These are phyloP conservation scores for Penicillium angulare DNA, from an alignment of 495 filamentous ascomycete species.

Conservation along the genomic window DNA sequence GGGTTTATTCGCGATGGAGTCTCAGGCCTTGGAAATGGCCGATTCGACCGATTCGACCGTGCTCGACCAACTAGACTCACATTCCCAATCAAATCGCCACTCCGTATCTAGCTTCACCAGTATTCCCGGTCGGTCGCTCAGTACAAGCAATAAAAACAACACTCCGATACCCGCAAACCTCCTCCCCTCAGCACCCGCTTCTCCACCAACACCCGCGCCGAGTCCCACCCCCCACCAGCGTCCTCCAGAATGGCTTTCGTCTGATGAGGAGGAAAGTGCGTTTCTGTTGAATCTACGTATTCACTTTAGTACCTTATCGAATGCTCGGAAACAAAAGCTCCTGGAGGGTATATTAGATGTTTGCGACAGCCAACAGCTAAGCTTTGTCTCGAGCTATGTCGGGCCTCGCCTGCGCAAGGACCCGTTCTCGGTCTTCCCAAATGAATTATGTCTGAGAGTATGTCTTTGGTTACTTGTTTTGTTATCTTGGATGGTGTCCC, in stretches of 20 bases:
- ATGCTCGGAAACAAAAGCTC: conserved; percentile 58
- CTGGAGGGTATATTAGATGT: conserved; percentile 83
- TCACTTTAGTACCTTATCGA: conserved; percentile 54
- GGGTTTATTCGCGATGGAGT: conserved; percentile 25
- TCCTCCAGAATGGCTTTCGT: conserved; percentile 56
- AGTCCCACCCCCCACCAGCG: conserved; percentile 64
- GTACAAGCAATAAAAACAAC: conserved; percentile 49
- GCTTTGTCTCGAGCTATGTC: conserved; percentile 92
- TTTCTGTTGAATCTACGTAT: conserved; percentile 54
- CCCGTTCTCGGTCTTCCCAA: conserved; percentile 83
- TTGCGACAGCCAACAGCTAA: conserved; percentile 90
- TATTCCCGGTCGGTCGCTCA: conserved; percentile 49
- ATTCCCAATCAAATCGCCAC: conserved; percentile 31
- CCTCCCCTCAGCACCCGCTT: conserved; percentile 64
- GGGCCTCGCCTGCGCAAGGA: conserved; percentile 92
- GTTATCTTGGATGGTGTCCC: neutral
- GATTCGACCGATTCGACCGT: conserved; percentile 32
- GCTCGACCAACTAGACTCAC: conserved; percentile 33
- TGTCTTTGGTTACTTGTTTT: conserved; percentile 15
- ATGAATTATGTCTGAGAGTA: conserved; percentile 88
- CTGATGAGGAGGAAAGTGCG: conserved; percentile 56
- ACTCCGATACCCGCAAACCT: conserved; percentile 57
- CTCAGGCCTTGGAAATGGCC: conserved; percentile 31
- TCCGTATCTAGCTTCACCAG: conserved; percentile 34
- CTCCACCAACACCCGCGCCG: conserved; percentile 67